Conservation (phyloP, 768 basidiomycete genomes). For the Xerocomus brunneocitrinus region DNA sequence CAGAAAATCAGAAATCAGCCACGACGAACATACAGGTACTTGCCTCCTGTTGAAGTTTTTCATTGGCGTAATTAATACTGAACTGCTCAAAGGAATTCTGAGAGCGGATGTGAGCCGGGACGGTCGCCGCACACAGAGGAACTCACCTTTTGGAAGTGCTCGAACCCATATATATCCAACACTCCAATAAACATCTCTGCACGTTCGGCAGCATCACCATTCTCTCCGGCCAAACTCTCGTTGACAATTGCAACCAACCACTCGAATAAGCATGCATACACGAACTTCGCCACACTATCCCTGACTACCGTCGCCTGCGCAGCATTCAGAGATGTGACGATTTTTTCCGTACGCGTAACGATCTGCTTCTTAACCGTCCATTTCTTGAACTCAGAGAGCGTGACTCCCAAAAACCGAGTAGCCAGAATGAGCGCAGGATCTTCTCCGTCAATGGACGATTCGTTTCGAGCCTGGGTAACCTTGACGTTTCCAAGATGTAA, state of each 20-base stretch:
- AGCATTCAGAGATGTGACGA: constrained; percentile 79
- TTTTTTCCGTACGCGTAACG: constrained; percentile 91
- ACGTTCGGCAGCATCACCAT: constrained; percentile 80
- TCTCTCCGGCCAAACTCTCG: constrained; percentile 94
- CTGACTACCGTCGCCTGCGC: constrained; percentile 90
- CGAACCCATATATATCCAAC: constrained; percentile 95
- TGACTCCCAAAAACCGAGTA: constrained; percentile 87
- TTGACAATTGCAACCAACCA: constrained; percentile 98
- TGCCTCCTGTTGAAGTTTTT: constrained; percentile 96
- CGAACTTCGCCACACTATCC: constrained; percentile 96
- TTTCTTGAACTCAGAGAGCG: constrained; percentile 91
- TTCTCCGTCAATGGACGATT: constrained; percentile 78
- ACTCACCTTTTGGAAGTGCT: constrained; percentile 89
- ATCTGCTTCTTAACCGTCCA: constrained; percentile 99
- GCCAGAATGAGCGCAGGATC: constrained; percentile 78
- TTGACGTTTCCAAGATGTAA: constrained; percentile 98
- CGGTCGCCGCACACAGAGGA: not conserved
- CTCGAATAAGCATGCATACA: constrained; percentile 98
- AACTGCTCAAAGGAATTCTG: constrained; percentile 96
- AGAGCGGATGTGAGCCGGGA: constrained; percentile 5
- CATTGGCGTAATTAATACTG: constrained; percentile 99
- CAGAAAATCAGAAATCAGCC: constrained; percentile 10
- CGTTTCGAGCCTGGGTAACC: constrained; percentile 73
- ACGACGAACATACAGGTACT: constrained; percentile 9
- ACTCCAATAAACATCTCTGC: constrained; percentile 99